Evolutionary conservation across 1,284 basidiomycete species (phyloP), one percentile per base, ranked within the genome.

Genomic region (Pyrrhoderma noxium): DNA sequence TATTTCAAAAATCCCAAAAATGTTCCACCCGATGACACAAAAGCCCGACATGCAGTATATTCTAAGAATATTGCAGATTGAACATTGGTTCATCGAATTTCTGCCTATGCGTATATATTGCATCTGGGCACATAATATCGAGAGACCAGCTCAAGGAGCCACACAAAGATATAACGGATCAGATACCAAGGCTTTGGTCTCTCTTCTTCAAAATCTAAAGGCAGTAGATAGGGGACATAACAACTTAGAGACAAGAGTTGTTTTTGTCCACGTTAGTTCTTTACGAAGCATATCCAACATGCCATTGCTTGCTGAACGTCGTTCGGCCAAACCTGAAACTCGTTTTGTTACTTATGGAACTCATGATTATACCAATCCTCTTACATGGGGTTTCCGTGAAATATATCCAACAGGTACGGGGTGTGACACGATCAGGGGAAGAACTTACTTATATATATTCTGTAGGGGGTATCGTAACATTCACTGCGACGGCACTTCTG

Each of bases 331-430:
- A 9, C 65, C 68, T 21, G 70, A 76, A 23, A 60, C 76, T 9
- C 76, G 75, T 34, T 85, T 86, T 58, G 76, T 78, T 60, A 76
- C 76, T 0, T 88, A 82, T 65, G 85, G 85, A 0, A 76, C 77
- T 9, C 75, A 83, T 61, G 61, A 73, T 36, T 71, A 60, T 19
- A 65, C 83, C 8, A 62, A 70, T 7, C 70, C 68, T 8, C 61
- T 68, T 4, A 64, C 69, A 25, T 86, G 82, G 83, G 75, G 75
- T 7, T 57, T 85, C 8, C 70, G 70, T 25, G 79, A 81, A 58
- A 74, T 88, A 13, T 86, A 75, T 61, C 79, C 82, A 23, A 61
- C 77, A 56, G 85, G 85, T 31, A 31, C 11, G 11, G 11, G 11
- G 11, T 31, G 11, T 31, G 27, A 11, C 27, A 31, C 11, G 27